Percentiles rank a stretch among this genome's conserved stretches.
These are phyloP conservation scores for Batrachochytrium dendrobatidis DNA, from an alignment of 371 early-diverging fungal species.

Conservation along the genomic window DNA sequence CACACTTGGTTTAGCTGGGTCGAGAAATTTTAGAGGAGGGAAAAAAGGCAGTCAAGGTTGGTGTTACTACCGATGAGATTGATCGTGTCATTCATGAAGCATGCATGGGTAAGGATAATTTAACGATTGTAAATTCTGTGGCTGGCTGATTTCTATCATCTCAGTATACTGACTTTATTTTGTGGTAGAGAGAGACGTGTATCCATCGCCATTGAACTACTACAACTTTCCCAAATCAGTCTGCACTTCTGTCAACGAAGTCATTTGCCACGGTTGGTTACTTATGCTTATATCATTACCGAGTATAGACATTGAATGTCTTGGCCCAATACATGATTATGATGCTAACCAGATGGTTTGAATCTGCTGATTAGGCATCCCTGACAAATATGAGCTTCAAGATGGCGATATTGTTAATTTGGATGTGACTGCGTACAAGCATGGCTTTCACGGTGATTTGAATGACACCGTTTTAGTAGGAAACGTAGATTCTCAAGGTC, in stretches of 20 bases:
- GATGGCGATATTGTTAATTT: constrained; percentile 92
- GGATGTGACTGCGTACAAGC: constrained; percentile 79
- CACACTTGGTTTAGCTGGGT: constrained; percentile 44
- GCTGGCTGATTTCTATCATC: too few relatives aligned
- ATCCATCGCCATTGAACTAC: constrained; percentile 95
- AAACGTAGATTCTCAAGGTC: constrained; percentile 67
- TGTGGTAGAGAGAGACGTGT: constrained; percentile 56
- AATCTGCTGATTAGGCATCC: constrained; percentile 66
- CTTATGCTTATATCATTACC: too few relatives aligned
- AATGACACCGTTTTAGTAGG: constrained; percentile 85
- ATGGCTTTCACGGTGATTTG: constrained; percentile 88
- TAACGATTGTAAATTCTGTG: background rate
- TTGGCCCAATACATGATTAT: too few relatives aligned
- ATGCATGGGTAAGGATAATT: constrained; percentile 58
- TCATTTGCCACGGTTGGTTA: constrained; percentile 54
- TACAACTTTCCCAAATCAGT: constrained; percentile 83
- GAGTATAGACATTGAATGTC: constrained; percentile 61
- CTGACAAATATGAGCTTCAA: constrained; percentile 72
- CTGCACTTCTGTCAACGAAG: constrained; percentile 77
- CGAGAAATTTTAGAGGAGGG: constrained; percentile 82
- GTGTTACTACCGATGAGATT: constrained; percentile 88
- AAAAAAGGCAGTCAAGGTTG: constrained; percentile 66
- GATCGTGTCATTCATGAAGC: constrained; percentile 84
- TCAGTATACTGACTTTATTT: too few relatives aligned
- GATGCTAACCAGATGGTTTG: too few relatives aligned